phyloP scores from a whole-genome alignment of 2,329 filamentous ascomycete genomes.

The Pezicula rhizophila region DNA sequence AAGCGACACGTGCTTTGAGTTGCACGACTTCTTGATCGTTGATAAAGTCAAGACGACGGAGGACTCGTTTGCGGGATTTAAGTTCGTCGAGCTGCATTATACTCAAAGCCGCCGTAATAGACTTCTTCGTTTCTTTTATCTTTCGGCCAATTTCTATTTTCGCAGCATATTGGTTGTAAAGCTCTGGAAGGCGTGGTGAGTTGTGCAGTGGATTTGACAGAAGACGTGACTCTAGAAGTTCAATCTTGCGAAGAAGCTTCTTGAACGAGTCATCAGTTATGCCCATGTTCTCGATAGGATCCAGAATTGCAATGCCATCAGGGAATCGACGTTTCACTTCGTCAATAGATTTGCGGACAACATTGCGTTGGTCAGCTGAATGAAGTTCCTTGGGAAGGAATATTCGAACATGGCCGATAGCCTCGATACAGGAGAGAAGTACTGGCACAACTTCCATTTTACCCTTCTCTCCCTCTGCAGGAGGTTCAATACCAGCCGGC shows the following conservation, averaged over 20 bases:
- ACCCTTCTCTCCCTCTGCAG: slow-evolving; percentile 54
- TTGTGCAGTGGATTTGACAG: slow-evolving; percentile 87
- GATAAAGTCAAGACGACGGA: slow-evolving; percentile 91
- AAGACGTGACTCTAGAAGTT: slow-evolving; percentile 87
- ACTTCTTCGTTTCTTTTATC: slow-evolving; percentile 84
- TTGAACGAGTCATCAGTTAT: slow-evolving; percentile 92
- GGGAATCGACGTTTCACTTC: slow-evolving; percentile 86
- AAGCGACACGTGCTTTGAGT: slow-evolving; percentile 93
- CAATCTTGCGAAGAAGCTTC: slow-evolving; percentile 89
- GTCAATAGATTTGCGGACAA: slow-evolving; percentile 59
- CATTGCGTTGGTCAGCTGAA: slow-evolving; percentile 60
- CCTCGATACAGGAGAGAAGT: slow-evolving; percentile 76
- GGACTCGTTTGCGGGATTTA: slow-evolving; percentile 90
- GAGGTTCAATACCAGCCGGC: slow-evolving; percentile 54
- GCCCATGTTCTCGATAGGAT: slow-evolving; percentile 93
- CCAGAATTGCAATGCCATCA: slow-evolving; percentile 81
- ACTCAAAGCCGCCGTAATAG: slow-evolving; percentile 76
- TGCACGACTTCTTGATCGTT: slow-evolving; percentile 94
- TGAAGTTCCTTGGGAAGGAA: slow-evolving; percentile 76
- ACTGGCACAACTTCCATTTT: slow-evolving; percentile 82
- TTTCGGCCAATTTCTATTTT: slow-evolving; percentile 72
- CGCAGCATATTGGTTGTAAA: slow-evolving; percentile 80
- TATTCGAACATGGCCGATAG: slow-evolving; percentile 76
- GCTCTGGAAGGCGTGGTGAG: slow-evolving; percentile 72
- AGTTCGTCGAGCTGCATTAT: slow-evolving; percentile 93